These are phyloP conservation scores for Kodamaea nitidulidarum DNA, from an alignment of 805 yeast species.

Conservation along the genomic window DNA sequence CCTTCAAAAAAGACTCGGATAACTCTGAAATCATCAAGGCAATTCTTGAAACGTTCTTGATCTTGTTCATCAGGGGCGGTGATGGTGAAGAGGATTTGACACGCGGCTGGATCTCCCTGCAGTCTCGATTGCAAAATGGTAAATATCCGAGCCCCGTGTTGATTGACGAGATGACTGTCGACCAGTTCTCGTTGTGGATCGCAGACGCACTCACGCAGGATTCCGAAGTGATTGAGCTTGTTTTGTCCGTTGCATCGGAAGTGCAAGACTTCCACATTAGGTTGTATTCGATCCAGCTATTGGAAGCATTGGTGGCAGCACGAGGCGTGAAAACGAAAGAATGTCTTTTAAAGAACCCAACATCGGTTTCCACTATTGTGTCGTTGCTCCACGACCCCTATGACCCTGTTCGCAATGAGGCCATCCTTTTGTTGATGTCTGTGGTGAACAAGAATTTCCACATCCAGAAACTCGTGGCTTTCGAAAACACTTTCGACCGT, in stretches of 20 bases:
- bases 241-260: slow-evolving; percentile 44
- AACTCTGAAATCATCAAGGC: slow-evolving; percentile 75
- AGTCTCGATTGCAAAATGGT: slow-evolving; percentile 69
- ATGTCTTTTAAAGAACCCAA: slow-evolving; percentile 64
- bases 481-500: slow-evolving; percentile 85
- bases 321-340: slow-evolving; percentile 74
- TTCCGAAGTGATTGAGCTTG: slow-evolving; percentile 22
- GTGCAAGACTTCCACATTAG: slow-evolving; percentile 69
- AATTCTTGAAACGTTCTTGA: slow-evolving; percentile 76
- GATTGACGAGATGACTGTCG: slow-evolving; percentile 54
- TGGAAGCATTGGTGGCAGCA: slow-evolving; percentile 78
- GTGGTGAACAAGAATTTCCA: slow-evolving; percentile 77
- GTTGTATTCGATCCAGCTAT: slow-evolving; percentile 75
- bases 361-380: slow-evolving; percentile 76
- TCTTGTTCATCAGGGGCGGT: slow-evolving; percentile 71
- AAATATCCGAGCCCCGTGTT: slow-evolving; percentile 73
- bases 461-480: slow-evolving; percentile 89
- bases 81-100: slow-evolving; percentile 55
- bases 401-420: slow-evolving; percentile 88
- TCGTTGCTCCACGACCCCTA: slow-evolving; percentile 42
- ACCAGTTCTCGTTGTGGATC: slow-evolving; percentile 90
- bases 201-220: slow-evolving; percentile 85
- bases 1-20: slow-evolving; percentile 60
- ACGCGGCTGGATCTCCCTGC: slow-evolving; percentile 69
- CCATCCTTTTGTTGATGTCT: slow-evolving; percentile 77